Conservation (phyloP, 805 yeast genomes). For the Suhomyces emberorum region DNA sequence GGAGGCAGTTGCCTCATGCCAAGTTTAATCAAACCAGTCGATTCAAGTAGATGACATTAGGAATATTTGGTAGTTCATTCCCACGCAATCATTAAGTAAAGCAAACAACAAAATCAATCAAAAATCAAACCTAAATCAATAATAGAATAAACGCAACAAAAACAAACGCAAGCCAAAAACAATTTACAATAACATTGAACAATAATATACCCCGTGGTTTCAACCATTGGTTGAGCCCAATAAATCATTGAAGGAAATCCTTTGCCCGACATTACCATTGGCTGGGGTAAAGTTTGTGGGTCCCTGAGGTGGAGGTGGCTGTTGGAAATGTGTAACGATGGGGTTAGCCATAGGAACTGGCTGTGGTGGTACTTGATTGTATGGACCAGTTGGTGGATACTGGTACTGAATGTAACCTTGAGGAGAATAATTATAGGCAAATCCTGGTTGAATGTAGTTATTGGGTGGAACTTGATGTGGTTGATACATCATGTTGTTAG, state of each 20-base stretch:
- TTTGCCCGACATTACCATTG: constrained; percentile 24
- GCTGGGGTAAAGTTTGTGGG: constrained; percentile 1
- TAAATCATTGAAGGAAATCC: constrained; percentile 40
- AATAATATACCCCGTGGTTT: too few species aligned
- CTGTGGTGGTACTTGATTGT: background rate
- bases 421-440: constrained; percentile 27
- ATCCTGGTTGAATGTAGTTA: constrained; percentile 27
- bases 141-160: background rate
- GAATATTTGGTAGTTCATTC: background rate
- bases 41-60: constrained; percentile 1
- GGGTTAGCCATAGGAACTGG: constrained; percentile 4
- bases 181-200: too few species aligned
- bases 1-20: background rate
- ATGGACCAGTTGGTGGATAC: constrained; percentile 15
- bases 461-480: constrained; percentile 7
- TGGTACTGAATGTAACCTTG: constrained; percentile 33
- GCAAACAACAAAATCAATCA: background rate
- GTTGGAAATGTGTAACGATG: constrained; percentile 9
- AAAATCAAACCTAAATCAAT: background rate
- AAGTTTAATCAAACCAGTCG: constrained; percentile 6
- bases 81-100: constrained; percentile 4
- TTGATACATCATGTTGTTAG: constrained; percentile 1
- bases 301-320: constrained; percentile 8
- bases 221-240: constrained; percentile 25
- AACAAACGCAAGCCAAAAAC: background rate